Conservation (phyloP, 2,329 filamentous ascomycete species). For the Pseudocercospora macadamiae region DNA sequence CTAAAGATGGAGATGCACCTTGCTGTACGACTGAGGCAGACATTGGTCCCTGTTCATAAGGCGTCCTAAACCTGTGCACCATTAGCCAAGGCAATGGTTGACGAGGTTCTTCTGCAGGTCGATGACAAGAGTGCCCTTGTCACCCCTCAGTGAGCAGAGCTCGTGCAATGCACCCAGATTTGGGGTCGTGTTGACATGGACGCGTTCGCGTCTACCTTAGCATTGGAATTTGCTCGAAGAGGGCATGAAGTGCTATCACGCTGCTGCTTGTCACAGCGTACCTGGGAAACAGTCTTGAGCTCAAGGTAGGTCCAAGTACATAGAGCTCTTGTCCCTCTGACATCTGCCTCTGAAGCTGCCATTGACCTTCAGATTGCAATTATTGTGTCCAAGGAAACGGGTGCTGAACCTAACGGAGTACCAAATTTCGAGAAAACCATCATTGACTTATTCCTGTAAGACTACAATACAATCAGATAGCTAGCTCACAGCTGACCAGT, state of each 20-base stretch:
- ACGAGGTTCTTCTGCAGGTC: background rate
- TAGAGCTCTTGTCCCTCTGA: slow-evolving; percentile 5
- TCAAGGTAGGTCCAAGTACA: background rate
- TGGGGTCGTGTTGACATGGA: background rate
- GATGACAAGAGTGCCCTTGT: background rate
- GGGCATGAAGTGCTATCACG: background rate
- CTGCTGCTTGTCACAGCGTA: background rate
- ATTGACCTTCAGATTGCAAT: too few relatives aligned
- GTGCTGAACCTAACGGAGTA: too few relatives aligned
- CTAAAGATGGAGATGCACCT: background rate
- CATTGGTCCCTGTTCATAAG: too few relatives aligned
- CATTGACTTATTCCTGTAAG: too few relatives aligned
- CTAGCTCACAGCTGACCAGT: slow-evolving; percentile 10
- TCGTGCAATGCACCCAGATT: background rate
- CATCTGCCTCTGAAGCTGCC: too few relatives aligned
- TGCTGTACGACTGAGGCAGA: background rate
- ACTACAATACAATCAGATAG: too few relatives aligned
- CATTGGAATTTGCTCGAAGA: background rate
- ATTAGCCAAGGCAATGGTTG: background rate
- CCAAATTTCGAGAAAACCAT: too few relatives aligned
- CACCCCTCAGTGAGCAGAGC: background rate
- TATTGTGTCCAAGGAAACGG: too few relatives aligned
- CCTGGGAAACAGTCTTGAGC: slow-evolving; percentile 1
- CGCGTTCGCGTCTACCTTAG: background rate
- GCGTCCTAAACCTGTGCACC: too few relatives aligned